These are phyloP conservation scores for Moesziomyces parantarcticus DNA, from an alignment of 1,284 basidiomycete genomes.

Conservation along the genomic window DNA sequence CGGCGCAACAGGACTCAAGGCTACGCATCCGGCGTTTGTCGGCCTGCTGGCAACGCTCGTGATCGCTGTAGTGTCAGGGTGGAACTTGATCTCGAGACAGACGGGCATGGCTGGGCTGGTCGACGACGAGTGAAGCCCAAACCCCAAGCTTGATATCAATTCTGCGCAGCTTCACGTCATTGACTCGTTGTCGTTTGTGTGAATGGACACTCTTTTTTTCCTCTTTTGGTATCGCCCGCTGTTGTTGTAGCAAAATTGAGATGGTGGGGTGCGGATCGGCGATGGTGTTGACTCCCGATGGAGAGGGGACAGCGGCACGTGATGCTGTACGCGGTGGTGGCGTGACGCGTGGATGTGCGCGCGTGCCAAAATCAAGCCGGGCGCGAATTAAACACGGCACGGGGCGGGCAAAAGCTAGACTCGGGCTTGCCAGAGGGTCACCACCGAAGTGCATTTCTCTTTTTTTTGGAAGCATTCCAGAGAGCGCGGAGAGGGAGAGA, in stretches of 20 bases:
- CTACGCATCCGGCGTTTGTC: conserved; percentile 44
- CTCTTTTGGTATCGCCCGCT: neutral
- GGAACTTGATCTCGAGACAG: conserved; percentile 30
- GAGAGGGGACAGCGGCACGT: conserved; percentile 9
- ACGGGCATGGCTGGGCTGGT: conserved; percentile 14
- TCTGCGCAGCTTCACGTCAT: no score
- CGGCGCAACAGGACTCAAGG: conserved; percentile 38
- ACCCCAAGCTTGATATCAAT: no score
- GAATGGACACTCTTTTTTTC: conserved; percentile 39
- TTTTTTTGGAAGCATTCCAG: no score
- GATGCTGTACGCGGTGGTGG: conserved; percentile 15
- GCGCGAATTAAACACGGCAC: neutral
- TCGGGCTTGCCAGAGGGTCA: neutral
- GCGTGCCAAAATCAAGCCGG: no score
- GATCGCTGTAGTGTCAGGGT: conserved; percentile 45
- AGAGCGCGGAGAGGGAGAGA: no score
- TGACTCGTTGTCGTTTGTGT: no score
- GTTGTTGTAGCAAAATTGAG: neutral
- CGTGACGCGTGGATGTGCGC: conserved; percentile 16
- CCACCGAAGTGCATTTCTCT: no score
- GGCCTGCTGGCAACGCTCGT: conserved; percentile 40
- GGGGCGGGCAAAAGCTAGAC: neutral
- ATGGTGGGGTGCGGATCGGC: neutral
- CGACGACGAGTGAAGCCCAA: conserved; percentile 12
- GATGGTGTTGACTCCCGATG: conserved; percentile 3